Conservation (phyloP, 768 basidiomycete genomes). For the Psilocybe cubensis region DNA sequence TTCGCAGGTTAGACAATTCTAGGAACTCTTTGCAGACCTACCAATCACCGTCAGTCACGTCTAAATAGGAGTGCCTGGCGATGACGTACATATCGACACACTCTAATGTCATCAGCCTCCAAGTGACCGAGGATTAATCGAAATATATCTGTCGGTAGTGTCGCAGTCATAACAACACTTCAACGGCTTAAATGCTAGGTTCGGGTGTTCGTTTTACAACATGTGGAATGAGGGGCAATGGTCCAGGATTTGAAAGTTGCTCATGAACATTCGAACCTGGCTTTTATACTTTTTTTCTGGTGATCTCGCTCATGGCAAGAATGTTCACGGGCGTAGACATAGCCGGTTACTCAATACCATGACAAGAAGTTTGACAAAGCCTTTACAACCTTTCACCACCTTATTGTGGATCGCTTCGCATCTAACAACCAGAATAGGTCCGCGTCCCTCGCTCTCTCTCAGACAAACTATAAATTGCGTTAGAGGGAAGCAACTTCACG, state of each 20-base stretch:
- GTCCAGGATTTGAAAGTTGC: not conserved
- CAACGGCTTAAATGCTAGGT: not conserved
- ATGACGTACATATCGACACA: constrained; percentile 50
- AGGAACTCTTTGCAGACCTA: constrained; percentile 52
- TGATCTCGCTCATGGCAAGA: not conserved
- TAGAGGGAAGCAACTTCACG: not conserved
- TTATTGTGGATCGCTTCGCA: constrained; percentile 7
- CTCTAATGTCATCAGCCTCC: constrained; percentile 42
- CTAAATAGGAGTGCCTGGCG: not conserved
- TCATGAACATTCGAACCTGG: not conserved
- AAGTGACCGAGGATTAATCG: constrained; percentile 46
- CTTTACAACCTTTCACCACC: not conserved
- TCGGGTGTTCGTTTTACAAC: not conserved
- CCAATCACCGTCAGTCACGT: not conserved
- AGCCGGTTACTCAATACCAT: not conserved
- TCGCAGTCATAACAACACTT: constrained; percentile 12
- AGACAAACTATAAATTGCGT: constrained; percentile 10
- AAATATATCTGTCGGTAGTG: constrained; percentile 53
- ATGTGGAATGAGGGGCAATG: not conserved
- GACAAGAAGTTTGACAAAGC: not conserved
- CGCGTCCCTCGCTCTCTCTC: constrained; percentile 28
- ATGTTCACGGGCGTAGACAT: not conserved
- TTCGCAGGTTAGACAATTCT: constrained; percentile 45
- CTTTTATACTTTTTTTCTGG: constrained; percentile 1
- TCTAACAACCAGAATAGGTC: constrained; percentile 12